Percentiles rank a stretch among this genome's conserved stretches.
phyloP scores from a whole-genome alignment of 352 stramenopile species.

The Phytopythium ostracodes region DNA sequence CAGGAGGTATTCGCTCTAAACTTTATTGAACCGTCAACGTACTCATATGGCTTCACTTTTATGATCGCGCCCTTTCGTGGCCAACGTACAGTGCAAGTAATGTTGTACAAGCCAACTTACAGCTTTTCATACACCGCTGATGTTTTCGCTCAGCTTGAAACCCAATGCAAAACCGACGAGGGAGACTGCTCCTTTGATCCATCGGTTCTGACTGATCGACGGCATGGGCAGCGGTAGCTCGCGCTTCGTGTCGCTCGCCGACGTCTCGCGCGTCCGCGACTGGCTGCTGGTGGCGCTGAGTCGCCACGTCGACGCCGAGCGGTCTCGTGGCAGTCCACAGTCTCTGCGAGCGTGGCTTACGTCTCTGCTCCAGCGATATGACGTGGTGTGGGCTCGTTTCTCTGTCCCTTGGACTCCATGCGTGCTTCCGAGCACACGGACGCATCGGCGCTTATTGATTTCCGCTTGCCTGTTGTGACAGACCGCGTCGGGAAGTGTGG shows the following conservation, averaged over 20 bases:
- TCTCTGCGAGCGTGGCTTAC: conserved; percentile 16
- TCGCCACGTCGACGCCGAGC: conserved; percentile 11
- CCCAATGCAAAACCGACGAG: neutral
- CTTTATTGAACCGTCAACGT: neutral
- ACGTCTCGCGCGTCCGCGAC: conserved; percentile 24
- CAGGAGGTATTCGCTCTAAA: too few species aligned
- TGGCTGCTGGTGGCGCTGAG: conserved; percentile 27
- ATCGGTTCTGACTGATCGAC: neutral
- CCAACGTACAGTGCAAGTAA: neutral
- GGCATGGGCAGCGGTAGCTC: conserved; percentile 28
- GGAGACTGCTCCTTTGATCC: neutral
- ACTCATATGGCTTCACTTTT: conserved; percentile 4
- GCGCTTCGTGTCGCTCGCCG: conserved; percentile 21
- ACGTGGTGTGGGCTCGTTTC: conserved; percentile 15
- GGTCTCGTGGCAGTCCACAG: neutral
- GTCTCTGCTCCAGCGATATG: conserved; percentile 22
- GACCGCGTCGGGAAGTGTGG: neutral
- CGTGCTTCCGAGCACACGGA: too few species aligned
- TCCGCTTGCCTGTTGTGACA: neutral
- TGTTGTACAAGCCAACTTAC: too few species aligned
- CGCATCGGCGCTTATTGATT: neutral
- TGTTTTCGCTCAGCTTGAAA: neutral
- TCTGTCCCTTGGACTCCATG: neutral
- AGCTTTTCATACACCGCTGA: too few species aligned
- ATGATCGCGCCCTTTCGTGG: conserved; percentile 3